These are phyloP conservation scores for Symbiodinium pilosum DNA, from an alignment of 73 alveolate genomes.

Conservation along the genomic window DNA sequence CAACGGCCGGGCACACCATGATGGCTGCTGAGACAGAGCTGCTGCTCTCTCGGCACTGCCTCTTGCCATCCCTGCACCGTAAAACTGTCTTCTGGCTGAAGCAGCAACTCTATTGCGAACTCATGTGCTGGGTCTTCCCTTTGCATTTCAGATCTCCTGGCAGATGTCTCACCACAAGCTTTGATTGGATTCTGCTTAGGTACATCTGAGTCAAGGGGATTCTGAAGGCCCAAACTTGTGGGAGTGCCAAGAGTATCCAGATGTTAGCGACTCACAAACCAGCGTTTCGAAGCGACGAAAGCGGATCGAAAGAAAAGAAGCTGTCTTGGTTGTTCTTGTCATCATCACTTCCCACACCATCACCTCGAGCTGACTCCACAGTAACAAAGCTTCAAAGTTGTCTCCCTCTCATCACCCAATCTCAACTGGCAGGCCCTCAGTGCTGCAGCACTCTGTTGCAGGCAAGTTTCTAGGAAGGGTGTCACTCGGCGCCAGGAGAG, in stretches of 20 bases:
- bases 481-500: conserved; percentile 76
- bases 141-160: not conserved
- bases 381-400: too few relatives aligned
- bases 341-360: conserved; percentile 47
- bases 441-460: not conserved
- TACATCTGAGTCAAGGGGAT: too few relatives aligned
- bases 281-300: conserved; percentile 36
- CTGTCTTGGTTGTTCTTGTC: conserved; percentile 87
- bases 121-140: conserved; percentile 2
- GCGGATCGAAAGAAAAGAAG: conserved; percentile 72
- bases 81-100: too few relatives aligned
- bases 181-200: too few relatives aligned
- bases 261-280: conserved; percentile 18
- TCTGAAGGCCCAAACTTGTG: not conserved
- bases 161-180: too few relatives aligned
- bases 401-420: too few relatives aligned
- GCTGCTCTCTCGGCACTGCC: not conserved
- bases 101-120: too few relatives aligned
- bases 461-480: conserved; percentile 27
- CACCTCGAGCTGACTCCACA: not conserved
- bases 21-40: not conserved
- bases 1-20: not conserved
- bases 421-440: too few relatives aligned
- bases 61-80: too few relatives aligned
- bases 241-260: conserved; percentile 9